These are phyloP conservation scores for Pugionium cornutum DNA, from an alignment of 345 rosid species.

Conservation along the genomic window DNA sequence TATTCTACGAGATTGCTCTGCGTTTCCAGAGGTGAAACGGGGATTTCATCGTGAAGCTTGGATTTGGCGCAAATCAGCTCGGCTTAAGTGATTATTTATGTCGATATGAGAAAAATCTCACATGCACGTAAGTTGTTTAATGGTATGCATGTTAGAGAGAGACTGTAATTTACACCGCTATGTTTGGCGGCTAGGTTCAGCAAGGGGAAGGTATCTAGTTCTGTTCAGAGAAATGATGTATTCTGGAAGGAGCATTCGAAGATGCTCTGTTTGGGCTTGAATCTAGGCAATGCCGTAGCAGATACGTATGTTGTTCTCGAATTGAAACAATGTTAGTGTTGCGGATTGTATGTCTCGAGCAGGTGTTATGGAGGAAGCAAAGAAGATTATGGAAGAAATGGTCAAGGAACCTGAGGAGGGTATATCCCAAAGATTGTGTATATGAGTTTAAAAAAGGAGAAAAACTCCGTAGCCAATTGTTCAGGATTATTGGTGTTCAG, in stretches of 20 bases:
- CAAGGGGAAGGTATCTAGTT: constrained; percentile 50
- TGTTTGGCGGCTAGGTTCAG: constrained; percentile 69
- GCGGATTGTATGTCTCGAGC: constrained; percentile 64
- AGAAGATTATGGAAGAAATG: constrained; percentile 53
- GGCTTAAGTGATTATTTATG: constrained; percentile 52
- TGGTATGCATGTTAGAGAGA: constrained; percentile 51
- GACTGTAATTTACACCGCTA: constrained; percentile 60
- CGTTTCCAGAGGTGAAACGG: constrained; percentile 34
- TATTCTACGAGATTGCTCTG: constrained; percentile 58
- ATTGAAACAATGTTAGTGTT: constrained; percentile 57
- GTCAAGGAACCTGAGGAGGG: constrained; percentile 61
- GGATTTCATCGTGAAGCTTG: constrained; percentile 46
- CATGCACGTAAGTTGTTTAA: constrained; percentile 54
- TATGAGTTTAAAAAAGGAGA: too few relatives aligned
- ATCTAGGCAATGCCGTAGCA: constrained; percentile 54
- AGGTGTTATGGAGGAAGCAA: constrained; percentile 61
- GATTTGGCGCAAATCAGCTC: constrained; percentile 49
- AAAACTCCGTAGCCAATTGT: too few relatives aligned
- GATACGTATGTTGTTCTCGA: constrained; percentile 56
- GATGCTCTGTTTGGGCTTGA: constrained; percentile 49
- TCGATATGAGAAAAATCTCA: constrained; percentile 33
- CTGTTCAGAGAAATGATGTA: constrained; percentile 50
- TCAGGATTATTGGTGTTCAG: too few relatives aligned
- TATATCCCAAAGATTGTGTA: too few relatives aligned
- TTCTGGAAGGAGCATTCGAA: constrained; percentile 55